Evolutionary conservation across 139 green algal genomes (phyloP), one percentile per base, ranked within the genome.

Genomic region (Chlamydomonas applanata): DNA sequence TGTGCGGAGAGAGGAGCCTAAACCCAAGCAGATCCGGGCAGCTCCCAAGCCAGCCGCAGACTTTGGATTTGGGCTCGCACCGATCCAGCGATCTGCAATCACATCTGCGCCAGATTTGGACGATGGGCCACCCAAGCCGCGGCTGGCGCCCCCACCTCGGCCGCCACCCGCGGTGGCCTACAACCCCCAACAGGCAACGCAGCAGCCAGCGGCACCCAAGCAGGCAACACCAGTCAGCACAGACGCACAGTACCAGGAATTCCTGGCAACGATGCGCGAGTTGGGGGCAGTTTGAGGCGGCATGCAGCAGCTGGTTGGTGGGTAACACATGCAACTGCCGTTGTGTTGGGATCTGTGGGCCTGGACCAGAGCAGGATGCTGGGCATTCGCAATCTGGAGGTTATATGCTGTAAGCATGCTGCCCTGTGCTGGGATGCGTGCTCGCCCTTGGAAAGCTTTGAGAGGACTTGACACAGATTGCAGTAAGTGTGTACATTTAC

Each of bases 171-270:
- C 24, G 19, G 19, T 20, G 17, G 64, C 35, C 30, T 17, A 19
- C 25, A 17, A 27, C 17, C 17, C n/a, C 9, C 35, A 57, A 44
- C 24, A 22, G 25, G 29, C 35, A 9, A 32, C 73, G 27, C 36
- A 62, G 30, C 56, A 65, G 60, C 60, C 64, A 27, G 70, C 71
- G 40, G 60, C 40, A 60, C 71, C 25, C 33, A 59, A 54, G 34
- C 71, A 72, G 40, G 65, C 65, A 24, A 54, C 65, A 4, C 63
- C 75, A 0, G 69, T 36, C 0, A 79, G 66, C 19, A 72, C 80
- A 2, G 87, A 92, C 56, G 59, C 45, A 4, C 87, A 89, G 77
- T 85, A 90, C 56, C 66, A 85, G 35, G 85, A 87, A 2, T 92
- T 92, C 72, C 63, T 92, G 74, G 63, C 79, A 33, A 87, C 78